These are phyloP conservation scores for Leishmania major DNA, from an alignment of 208 protist genomes.

Conservation along the genomic window DNA sequence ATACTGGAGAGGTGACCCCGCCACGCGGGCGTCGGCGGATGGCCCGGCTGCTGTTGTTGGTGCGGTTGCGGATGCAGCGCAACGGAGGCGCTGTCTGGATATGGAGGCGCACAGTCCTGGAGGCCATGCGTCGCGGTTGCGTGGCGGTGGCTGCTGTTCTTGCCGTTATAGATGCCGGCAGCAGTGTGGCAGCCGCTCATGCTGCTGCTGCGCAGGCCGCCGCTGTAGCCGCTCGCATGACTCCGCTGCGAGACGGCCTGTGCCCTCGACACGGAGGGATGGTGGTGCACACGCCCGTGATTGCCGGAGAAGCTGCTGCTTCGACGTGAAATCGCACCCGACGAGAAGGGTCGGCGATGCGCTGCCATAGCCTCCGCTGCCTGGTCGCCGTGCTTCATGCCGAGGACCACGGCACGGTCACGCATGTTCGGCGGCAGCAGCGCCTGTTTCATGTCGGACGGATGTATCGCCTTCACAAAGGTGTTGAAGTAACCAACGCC, in stretches of 20 bases:
- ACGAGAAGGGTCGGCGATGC: slow-evolving; percentile 4
- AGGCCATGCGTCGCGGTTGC: background rate
- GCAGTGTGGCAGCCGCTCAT: slow-evolving; percentile 5
- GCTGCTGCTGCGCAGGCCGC: slow-evolving; percentile 6
- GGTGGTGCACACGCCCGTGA: background rate
- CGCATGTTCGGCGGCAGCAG: slow-evolving; percentile 24
- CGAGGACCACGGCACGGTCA: background rate
- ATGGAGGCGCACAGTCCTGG: background rate
- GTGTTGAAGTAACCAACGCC: slow-evolving; percentile 10
- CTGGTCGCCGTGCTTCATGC: background rate
- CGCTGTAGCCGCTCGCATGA: background rate
- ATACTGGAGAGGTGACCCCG: slow-evolving; percentile 1
- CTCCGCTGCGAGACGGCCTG: background rate
- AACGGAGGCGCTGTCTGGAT: background rate
- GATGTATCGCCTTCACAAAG: slow-evolving; percentile 14
- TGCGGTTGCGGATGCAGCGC: background rate
- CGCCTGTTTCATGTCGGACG: slow-evolving; percentile 5
- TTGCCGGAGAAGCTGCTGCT: background rate
- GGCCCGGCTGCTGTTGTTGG: background rate
- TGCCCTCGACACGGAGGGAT: background rate
- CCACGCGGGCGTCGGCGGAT: background rate
- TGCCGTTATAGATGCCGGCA: background rate
- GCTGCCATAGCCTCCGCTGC: background rate
- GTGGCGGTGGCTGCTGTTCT: background rate
- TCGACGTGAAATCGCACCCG: background rate